These are phyloP conservation scores for Blastobotrys arbuscula DNA, from an alignment of 1,139 yeast genomes.

Conservation along the genomic window DNA sequence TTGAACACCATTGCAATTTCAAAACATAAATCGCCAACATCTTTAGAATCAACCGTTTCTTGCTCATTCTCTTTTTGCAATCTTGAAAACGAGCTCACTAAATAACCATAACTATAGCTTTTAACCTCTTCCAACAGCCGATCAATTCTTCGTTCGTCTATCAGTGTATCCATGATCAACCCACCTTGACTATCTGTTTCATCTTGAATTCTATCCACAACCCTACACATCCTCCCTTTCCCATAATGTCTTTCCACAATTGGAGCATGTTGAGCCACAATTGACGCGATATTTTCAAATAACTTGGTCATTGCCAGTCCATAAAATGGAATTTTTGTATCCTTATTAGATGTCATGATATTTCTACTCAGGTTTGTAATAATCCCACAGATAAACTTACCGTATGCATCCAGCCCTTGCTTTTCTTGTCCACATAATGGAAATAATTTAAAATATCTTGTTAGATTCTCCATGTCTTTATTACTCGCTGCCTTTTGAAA, in stretches of 20 bases:
- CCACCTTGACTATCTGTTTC: conserved; percentile 93
- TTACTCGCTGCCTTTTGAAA: conserved; percentile 65
- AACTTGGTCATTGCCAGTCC: conserved; percentile 68
- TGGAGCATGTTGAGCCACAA: conserved; percentile 80
- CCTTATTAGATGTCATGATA: conserved; percentile 40
- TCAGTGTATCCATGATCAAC: conserved; percentile 77
- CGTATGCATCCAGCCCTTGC: conserved; percentile 72
- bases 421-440: conserved; percentile 75
- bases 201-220: conserved; percentile 66
- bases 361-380: conserved; percentile 72
- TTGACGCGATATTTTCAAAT: conserved; percentile 78
- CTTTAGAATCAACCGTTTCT: conserved; percentile 41
- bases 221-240: conserved; percentile 54
- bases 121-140: conserved; percentile 52
- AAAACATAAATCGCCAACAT: conserved; percentile 51
- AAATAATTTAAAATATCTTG: conserved; percentile 76
- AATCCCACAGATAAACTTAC: conserved; percentile 78
- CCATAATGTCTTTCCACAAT: conserved; percentile 72
- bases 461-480: conserved; percentile 62
- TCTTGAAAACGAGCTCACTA: conserved; percentile 32
- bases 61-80: conserved; percentile 19
- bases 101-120: conserved; percentile 46
- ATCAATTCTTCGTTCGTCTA: conserved; percentile 62
- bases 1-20: conserved; percentile 75
- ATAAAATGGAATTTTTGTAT: conserved; percentile 41